These are phyloP conservation scores for Coemansia sp. DNA, from an alignment of 192 early-diverging fungal genomes.

Conservation along the genomic window DNA sequence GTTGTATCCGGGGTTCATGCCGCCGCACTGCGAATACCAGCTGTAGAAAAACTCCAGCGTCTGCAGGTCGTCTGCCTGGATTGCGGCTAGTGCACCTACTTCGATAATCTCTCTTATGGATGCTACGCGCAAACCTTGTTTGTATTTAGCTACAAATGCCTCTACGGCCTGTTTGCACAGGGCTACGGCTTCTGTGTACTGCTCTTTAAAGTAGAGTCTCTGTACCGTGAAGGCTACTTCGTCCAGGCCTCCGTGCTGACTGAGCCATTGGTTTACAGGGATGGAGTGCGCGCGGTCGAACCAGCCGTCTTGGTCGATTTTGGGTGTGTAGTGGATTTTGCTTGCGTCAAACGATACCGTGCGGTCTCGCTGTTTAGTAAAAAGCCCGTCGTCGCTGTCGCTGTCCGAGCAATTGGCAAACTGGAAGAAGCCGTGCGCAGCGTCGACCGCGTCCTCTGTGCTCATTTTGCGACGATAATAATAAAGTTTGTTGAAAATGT, in stretches of 20 bases:
- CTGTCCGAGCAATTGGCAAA: constrained; percentile 40
- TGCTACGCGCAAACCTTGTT: constrained; percentile 5
- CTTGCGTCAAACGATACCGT: constrained; percentile 18
- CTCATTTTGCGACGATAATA: no score
- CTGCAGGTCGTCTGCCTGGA: constrained; percentile 9
- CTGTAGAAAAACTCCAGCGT: constrained; percentile 18
- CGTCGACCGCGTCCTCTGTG: constrained; percentile 12
- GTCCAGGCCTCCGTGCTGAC: constrained; percentile 18
- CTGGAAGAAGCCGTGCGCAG: constrained; percentile 49
- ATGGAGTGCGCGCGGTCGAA: constrained; percentile 16
- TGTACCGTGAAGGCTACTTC: constrained; percentile 39
- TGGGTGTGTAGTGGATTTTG: constrained; percentile 29
- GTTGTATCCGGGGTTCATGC: constrained; percentile 38
- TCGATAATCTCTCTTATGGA: constrained; percentile 38
- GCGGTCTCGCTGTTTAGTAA: constrained; percentile 23
- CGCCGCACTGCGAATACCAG: constrained; percentile 33
- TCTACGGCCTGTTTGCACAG: constrained; percentile 18
- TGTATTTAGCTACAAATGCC: constrained; percentile 5
- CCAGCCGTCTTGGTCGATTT: constrained; percentile 40
- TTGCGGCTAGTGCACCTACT: constrained; percentile 30
- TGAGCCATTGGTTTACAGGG: constrained; percentile 8
- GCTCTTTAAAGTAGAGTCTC: constrained; percentile 24
- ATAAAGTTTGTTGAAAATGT: no score
- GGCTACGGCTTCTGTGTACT: constrained; percentile 3
- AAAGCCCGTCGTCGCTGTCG: constrained; percentile 30